phyloP scores from a whole-genome alignment of 164 flowering plant species.

The Umbilicus rupestris region DNA sequence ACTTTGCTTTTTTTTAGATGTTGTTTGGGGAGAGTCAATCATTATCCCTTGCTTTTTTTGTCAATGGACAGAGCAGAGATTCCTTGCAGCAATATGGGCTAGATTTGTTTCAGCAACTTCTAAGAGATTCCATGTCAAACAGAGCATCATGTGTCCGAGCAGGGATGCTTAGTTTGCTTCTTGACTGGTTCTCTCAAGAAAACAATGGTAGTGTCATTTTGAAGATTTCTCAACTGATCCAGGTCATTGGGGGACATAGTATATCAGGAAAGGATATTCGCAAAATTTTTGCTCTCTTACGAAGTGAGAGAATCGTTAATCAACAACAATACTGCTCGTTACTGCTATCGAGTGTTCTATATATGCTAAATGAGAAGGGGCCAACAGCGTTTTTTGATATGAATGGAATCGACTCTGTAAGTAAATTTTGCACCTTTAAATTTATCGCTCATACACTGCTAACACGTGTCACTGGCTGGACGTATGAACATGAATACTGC shows the following conservation, averaged over 20 bases:
- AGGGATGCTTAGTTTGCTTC: slow-evolving; percentile 92
- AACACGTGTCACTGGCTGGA: neutral
- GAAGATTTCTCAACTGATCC: slow-evolving; percentile 69
- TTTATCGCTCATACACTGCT: neutral
- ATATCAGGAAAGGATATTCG: slow-evolving; percentile 97
- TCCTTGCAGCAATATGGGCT: slow-evolving; percentile 64
- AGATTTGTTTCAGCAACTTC: slow-evolving; percentile 62
- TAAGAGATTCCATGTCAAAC: slow-evolving; percentile 78
- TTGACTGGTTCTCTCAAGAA: slow-evolving; percentile 86
- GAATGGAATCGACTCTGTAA: slow-evolving; percentile 76
- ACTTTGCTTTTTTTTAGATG: neutral
- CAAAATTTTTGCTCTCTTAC: slow-evolving; percentile 84
- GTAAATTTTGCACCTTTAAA: slow-evolving; percentile 20
- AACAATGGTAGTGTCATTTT: slow-evolving; percentile 41
- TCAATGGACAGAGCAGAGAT: slow-evolving; percentile 94
- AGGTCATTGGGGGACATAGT: slow-evolving; percentile 91
- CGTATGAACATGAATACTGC: neutral
- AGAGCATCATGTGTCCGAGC: slow-evolving; percentile 86
- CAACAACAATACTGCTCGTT: slow-evolving; percentile 55
- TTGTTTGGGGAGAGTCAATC: slow-evolving; percentile 9
- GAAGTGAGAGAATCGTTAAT: slow-evolving; percentile 60
- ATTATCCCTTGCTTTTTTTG: slow-evolving; percentile 21
- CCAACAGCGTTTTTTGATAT: slow-evolving; percentile 91
- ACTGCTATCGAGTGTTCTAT: slow-evolving; percentile 53
- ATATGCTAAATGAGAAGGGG: slow-evolving; percentile 94